Evolutionary conservation across 148 eudicot genomes (phyloP), one percentile per base, ranked within the genome.

Genomic region (Spergularia bocconei): DNA sequence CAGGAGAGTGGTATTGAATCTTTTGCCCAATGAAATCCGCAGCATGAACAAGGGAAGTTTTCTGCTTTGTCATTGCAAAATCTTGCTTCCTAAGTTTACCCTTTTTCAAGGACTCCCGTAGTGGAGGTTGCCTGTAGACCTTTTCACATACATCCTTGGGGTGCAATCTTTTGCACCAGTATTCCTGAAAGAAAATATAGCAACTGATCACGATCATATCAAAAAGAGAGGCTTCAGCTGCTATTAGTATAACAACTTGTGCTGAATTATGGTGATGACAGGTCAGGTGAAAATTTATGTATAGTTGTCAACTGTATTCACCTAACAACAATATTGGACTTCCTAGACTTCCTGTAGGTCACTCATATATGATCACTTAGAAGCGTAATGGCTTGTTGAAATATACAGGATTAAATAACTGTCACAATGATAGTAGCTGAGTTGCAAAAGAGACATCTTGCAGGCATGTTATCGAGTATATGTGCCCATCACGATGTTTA

Each of bases 141-240:
- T 95, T 95, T 75, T 95, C 99, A 66, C 99, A 95, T 60, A 95
- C 99, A 81, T 95, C 87, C 84, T 95, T 95, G 58, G 99, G 99
- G 80, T 95, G 99, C 86, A 88, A 78, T 79, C 90, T 91, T 88
- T 95, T 95, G 84, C 99, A 95, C 99, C 99, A 95, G 78, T 92
- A 95, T 82, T 95, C 99, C 99, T 95, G 85, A 70, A 68, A 76
- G 74, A 66, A 70, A 75, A 38, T 41, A 48, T 63, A 16, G 57
- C 0, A 70, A 21, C 50, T 65, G 61, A 73, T 67, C 39, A 80
- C 47, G 44, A 50, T 63, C 29, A 71, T 48, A 47, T 50, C 48
- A 67, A 56, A 50, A 48, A 41, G 11, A 20, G 38, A 50, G 29
- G 44, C 65, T 44, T n/a, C 50, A 38, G 52, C 38, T 4, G 61